These are phyloP conservation scores for Annulohypoxylon maeteangense DNA, from an alignment of 495 filamentous ascomycete species.

Conservation along the genomic window DNA sequence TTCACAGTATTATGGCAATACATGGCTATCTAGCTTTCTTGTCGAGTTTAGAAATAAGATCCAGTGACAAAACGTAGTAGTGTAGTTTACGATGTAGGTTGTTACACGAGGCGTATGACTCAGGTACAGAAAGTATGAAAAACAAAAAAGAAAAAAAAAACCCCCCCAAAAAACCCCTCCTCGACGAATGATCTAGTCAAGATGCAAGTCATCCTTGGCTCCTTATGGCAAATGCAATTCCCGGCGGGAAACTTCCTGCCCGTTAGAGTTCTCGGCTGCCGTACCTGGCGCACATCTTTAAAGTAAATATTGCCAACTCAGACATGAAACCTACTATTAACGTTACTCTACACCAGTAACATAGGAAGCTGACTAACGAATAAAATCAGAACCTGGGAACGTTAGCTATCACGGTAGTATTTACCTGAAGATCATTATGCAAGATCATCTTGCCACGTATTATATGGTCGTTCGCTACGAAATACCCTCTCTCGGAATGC, in stretches of 20 bases:
- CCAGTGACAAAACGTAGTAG: slow-evolving; percentile 38
- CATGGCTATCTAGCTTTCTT: slow-evolving; percentile 20
- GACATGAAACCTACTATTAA: slow-evolving; percentile 38
- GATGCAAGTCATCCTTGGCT: slow-evolving; percentile 42
- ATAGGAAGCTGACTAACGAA: slow-evolving; percentile 3
- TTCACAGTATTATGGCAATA: slow-evolving; percentile 12
- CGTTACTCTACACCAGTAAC: slow-evolving; percentile 28
- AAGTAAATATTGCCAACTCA: slow-evolving; percentile 35
- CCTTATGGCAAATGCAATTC: slow-evolving; percentile 43
- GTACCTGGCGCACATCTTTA: slow-evolving; percentile 30
- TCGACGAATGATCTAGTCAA: slow-evolving; percentile 31
- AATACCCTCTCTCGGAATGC: background rate
- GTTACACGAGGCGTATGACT: slow-evolving; percentile 29
- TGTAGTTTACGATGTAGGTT: slow-evolving; percentile 16
- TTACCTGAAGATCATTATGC: slow-evolving; percentile 38
- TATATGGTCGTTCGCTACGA: slow-evolving; percentile 27
- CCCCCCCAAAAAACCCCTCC: slow-evolving; percentile 38
- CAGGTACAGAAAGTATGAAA: background rate
- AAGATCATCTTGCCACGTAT: slow-evolving; percentile 44
- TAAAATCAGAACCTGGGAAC: slow-evolving; percentile 27
- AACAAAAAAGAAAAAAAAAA: background rate
- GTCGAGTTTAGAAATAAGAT: slow-evolving; percentile 20
- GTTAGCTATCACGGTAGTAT: slow-evolving; percentile 20
- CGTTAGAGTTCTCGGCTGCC: slow-evolving; percentile 24
- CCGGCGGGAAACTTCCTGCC: slow-evolving; percentile 35